Percentiles rank a stretch among this genome's conserved stretches.
Conservation (phyloP, 129 eudicot species). For the Pulicaria dysenterica region DNA sequence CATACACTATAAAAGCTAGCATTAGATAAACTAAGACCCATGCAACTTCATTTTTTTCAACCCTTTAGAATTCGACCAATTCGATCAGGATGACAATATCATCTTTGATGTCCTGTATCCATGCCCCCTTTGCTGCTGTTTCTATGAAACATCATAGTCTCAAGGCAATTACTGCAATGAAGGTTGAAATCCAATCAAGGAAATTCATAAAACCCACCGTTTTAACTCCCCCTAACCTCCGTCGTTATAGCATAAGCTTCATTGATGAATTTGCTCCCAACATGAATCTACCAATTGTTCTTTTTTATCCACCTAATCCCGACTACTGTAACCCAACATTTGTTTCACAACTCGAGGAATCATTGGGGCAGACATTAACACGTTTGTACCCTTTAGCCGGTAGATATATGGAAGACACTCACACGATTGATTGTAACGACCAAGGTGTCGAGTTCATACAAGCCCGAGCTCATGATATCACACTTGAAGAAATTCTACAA, state of each 20-base stretch:
- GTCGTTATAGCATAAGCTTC: slow-evolving; percentile 10
- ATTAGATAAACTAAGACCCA: background rate
- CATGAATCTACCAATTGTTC: background rate
- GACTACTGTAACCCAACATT: background rate
- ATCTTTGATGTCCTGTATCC: background rate
- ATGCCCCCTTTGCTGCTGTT: background rate
- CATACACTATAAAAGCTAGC: background rate
- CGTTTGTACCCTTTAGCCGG: slow-evolving; percentile 28
- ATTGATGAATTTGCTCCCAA: slow-evolving; percentile 14
- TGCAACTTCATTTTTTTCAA: background rate
- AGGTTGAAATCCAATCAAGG: slow-evolving; percentile 19
- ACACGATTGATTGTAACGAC: slow-evolving; percentile 20
- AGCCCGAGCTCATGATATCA: slow-evolving; percentile 18
- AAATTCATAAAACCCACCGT: slow-evolving; percentile 17
- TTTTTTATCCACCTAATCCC: background rate
- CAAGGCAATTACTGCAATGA: background rate
- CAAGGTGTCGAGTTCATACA: slow-evolving; percentile 30
- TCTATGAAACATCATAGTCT: background rate
- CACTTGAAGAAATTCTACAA: background rate
- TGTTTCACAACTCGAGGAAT: background rate
- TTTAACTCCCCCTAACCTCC: slow-evolving; percentile 3
- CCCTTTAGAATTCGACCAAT: background rate
- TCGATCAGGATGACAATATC: background rate
- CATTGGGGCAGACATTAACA: background rate
- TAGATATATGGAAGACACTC: slow-evolving; percentile 17